Evolutionary conservation across 2,329 filamentous ascomycete genomes (phyloP), one percentile per base, ranked within the genome.

Genomic region (Fusarium poae): DNA sequence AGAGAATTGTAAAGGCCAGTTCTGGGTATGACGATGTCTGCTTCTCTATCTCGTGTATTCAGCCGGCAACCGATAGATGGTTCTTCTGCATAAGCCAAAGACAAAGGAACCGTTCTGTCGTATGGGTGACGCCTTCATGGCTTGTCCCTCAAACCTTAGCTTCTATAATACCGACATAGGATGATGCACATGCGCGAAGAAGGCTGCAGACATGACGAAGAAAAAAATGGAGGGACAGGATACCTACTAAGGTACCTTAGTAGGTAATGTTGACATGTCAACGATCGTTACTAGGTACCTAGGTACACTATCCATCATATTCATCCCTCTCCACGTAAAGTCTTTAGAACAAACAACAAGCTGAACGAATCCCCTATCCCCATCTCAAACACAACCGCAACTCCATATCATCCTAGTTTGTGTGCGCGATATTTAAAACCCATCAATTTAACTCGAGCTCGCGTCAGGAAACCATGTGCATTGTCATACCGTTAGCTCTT

Each of bases 41-140:
- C 11, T 7, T 34, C 2, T 34, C 32, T 34, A 23, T 51, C n/a
- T 18, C 16, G 21, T 27, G 9, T 27, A 39, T 39, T 25, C 27
- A 29, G 21, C 23, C 6, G 13, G 9, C 21, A 8, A 35, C n/a
- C 21, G 7, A 10, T 10, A 27, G 25, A 30, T 27, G 11, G 6
- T 29, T 50, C 15, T 39, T 34, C 18, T 21, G 34, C n/a, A 29
- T 5, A 50, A 50, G 32, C 32, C 48, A 39, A 50, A 40, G 5
- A 18, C 34, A 50, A 39, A 39, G 15, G 23, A 13, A 27, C 34
- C 34, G 23, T n/a, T 15, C 16, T 53, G 58, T 61, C 39, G 48
- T 35, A 56, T 46, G 23, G 46, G 46, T 37, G 37, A 66, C 48
- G 60, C 68, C 54, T 51, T 34, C 23, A 16, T 53, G 34, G 55